Percentiles rank a stretch among this genome's conserved stretches.
Conservation (phyloP, 495 filamentous ascomycete genomes). For the Neurospora intermedia region DNA sequence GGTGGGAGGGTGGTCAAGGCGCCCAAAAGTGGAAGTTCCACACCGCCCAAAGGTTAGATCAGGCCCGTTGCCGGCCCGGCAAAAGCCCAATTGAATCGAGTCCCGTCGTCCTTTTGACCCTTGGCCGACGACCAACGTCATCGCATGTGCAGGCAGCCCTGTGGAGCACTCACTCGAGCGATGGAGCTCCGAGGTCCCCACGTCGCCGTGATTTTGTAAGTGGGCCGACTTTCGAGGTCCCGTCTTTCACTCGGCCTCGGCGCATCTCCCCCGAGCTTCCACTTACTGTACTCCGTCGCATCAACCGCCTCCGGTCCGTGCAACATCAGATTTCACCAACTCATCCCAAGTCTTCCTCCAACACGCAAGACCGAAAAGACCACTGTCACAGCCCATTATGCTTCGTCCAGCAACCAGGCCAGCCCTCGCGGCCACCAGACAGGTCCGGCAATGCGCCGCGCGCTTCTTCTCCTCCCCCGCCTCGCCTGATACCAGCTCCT, state of each 20-base stretch:
- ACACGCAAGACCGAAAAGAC: not conserved
- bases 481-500: constrained; percentile 2
- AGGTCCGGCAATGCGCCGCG: not conserved
- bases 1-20: not conserved
- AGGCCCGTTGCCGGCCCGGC: not conserved
- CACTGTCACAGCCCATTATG: not conserved
- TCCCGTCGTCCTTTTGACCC: not conserved
- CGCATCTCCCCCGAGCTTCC: not conserved
- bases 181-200: not conserved
- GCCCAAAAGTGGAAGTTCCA: not conserved
- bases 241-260: not conserved
- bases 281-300: not conserved
- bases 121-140: not conserved
- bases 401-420: not conserved
- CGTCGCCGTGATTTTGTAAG: not conserved
- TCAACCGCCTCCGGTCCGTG: not conserved
- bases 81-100: not conserved
- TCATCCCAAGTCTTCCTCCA: not conserved
- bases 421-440: not conserved
- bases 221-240: not conserved
- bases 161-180: not conserved
- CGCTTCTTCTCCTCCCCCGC: constrained; percentile 1
- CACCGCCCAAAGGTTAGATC: not conserved
- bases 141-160: not conserved
- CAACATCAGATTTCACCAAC: not conserved